Conservation (phyloP, 2,329 filamentous ascomycete species). For the Aspergillus piperis region DNA sequence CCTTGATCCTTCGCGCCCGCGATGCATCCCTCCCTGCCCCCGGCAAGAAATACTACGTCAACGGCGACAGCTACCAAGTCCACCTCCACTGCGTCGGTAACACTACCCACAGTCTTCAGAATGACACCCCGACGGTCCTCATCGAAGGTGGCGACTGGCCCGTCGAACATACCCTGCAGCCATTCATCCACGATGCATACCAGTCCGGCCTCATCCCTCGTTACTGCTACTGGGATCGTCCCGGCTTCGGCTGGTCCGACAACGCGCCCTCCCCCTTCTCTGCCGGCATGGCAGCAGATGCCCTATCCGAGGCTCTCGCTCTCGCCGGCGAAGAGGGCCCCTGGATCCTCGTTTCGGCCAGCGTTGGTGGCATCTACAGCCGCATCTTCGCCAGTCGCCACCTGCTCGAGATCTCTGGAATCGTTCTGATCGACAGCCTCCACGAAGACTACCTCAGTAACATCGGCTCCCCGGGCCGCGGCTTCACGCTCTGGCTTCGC, state of each 20-base stretch:
- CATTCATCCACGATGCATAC: slow-evolving; percentile 74
- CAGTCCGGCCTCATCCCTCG: slow-evolving; percentile 79
- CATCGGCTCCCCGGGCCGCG: slow-evolving; percentile 67
- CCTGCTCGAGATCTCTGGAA: slow-evolving; percentile 69
- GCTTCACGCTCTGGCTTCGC: slow-evolving; percentile 83
- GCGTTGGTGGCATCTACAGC: slow-evolving; percentile 83
- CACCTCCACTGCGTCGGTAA: slow-evolving; percentile 87
- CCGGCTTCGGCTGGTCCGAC: slow-evolving; percentile 84
- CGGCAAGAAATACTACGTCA: slow-evolving; percentile 77
- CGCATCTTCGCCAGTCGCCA: slow-evolving; percentile 89
- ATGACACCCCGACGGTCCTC: slow-evolving; percentile 70
- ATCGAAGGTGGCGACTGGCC: slow-evolving; percentile 81
- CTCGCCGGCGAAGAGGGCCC: slow-evolving; percentile 80
- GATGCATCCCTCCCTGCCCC: slow-evolving; percentile 74
- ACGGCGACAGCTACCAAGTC: slow-evolving; percentile 79
- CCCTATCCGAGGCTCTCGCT: slow-evolving; percentile 80
- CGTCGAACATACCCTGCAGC: slow-evolving; percentile 75
- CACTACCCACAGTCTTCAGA: slow-evolving; percentile 50
- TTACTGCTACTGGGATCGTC: slow-evolving; percentile 95
- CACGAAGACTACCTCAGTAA: slow-evolving; percentile 79
- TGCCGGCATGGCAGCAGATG: slow-evolving; percentile 88
- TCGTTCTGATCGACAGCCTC: slow-evolving; percentile 83
- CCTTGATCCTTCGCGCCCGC: slow-evolving; percentile 74
- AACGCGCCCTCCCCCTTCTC: slow-evolving; percentile 92
- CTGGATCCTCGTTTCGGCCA: slow-evolving; percentile 84